Evolutionary conservation across 2,329 filamentous ascomycete species (phyloP).

Genomic region (Penicillium palitans): DNA sequence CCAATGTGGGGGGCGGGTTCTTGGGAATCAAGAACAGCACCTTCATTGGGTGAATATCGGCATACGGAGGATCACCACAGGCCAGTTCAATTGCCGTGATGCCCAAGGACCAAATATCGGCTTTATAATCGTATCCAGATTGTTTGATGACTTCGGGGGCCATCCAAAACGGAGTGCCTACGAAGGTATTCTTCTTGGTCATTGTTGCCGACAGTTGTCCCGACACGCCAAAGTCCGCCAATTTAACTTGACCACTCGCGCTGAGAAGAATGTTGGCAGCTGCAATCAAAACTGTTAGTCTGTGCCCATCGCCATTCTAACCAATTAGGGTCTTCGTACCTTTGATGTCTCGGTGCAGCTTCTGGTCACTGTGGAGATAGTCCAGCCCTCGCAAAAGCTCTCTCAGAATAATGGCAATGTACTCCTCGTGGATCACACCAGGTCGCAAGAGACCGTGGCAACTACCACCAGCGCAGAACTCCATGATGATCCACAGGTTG

Average conservation of each 20-base stretch:
- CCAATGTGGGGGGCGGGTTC: constrained; percentile 79
- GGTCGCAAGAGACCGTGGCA: constrained; percentile 96
- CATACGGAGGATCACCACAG: constrained; percentile 88
- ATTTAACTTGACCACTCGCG: constrained; percentile 90
- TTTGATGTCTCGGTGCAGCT: constrained; percentile 95
- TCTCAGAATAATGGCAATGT: constrained; percentile 91
- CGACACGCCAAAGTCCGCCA: constrained; percentile 96
- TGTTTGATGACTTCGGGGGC: constrained; percentile 98
- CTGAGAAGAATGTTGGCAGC: constrained; percentile 91
- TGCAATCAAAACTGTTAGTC: constrained; percentile 40
- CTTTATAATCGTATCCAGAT: constrained; percentile 95
- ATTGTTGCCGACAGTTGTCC: constrained; percentile 95
- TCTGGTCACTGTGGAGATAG: constrained; percentile 93
- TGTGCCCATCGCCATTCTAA: background rate
- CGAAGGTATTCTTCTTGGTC: constrained; percentile 99
- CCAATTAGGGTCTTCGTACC: constrained; percentile 50
- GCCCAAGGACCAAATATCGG: constrained; percentile 94
- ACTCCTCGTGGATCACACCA: constrained; percentile 85
- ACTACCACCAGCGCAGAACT: constrained; percentile 95
- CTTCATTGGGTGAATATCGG: constrained; percentile 98
- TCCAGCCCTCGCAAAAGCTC: constrained; percentile 88
- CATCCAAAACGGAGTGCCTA: constrained; percentile 99
- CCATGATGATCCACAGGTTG: constrained; percentile 99
- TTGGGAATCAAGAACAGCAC: constrained; percentile 95
- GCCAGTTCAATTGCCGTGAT: constrained; percentile 93